Evolutionary conservation across 257 asterid genomes (phyloP).

Genomic region (Solanum paucissectum): DNA sequence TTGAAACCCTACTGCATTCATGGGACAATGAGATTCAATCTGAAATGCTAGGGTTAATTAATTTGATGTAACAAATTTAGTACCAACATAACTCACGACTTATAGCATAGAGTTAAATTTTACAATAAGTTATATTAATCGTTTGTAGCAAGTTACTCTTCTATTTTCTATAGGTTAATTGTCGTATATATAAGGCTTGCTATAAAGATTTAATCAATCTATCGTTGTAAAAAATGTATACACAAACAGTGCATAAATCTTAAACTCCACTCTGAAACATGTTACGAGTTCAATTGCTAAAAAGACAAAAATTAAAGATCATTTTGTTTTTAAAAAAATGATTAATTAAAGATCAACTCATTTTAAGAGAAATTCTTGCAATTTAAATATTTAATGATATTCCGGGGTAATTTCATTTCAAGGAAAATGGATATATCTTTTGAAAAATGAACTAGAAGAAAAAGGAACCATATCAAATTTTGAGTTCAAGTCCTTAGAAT

Average conservation of each 20-base stretch:
- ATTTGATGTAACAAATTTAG: neutral
- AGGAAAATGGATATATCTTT: too few relatives aligned
- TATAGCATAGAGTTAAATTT: neutral
- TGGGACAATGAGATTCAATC: slow-evolving; percentile 33
- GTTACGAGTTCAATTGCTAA: neutral
- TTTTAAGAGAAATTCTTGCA: neutral
- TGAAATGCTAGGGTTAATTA: slow-evolving; percentile 8
- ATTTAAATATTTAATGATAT: neutral
- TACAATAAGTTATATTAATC: neutral
- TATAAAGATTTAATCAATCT: neutral
- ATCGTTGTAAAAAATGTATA: neutral
- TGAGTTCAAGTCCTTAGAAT: neutral
- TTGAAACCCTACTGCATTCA: slow-evolving; percentile 14
- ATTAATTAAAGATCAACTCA: neutral
- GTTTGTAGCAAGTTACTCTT: neutral
- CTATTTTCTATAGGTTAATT: neutral
- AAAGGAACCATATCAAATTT: neutral
- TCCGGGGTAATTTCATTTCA: too few relatives aligned
- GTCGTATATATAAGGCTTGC: neutral
- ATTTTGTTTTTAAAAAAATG: neutral
- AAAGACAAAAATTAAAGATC: neutral
- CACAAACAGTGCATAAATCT: neutral
- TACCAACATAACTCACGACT: neutral
- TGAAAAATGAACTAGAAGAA: neutral
- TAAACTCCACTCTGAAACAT: neutral